Base-by-base conservation (phyloP, 352 stramenopile genomes). In the Aphanomyces stellatus region DNA sequence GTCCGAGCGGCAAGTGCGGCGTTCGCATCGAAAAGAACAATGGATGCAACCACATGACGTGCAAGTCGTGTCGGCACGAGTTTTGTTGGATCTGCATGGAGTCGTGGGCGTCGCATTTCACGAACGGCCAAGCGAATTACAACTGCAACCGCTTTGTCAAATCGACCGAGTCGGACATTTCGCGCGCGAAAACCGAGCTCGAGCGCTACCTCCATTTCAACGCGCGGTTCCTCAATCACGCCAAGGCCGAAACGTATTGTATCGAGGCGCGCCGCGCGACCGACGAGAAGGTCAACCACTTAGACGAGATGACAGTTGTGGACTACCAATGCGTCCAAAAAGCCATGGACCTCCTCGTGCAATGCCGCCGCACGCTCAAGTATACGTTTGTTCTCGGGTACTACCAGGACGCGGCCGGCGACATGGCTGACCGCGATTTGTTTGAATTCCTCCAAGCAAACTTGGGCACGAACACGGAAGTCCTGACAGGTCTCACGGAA, bases 151-250 rank as follows among this genome's bases (percentile, higher is more conserved):
- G 87, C 69, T 98, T 85, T 59, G n/a, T n/a, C n/a, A 82, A 91
- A 62, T 30, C 60, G 10, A 63, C 41, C 7, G 66, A 67, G 5
- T 7, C 27, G 2, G 78, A 90, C 71, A 72, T 72, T 30, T 74
- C 80, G 31, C 75, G 75, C 25, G 88, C 88, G 19, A 90, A 93
- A 62, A 75, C 76, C 17, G 87, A 97, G 71, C 74, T 97, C 40
- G 87, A 97, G 71, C 77, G 90, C 11, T 98, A 97, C 74, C 76
- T 98, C 31, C 88, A 97, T 74, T 98, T 97, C 73, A 97, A 97
- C 83, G 85, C 95, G 72, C 82, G 90, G 15, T 67, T 51, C 28
- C 15, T 41, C 5, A 70, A 67, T 25, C 60, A 67, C n/a, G 41
- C 41, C 3, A 67, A 67, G 49, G 33, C n/a, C 49, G 60, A 67